These are phyloP conservation scores for Lachnellula subtilissima DNA, from an alignment of 2,329 filamentous ascomycete species.

Conservation along the genomic window DNA sequence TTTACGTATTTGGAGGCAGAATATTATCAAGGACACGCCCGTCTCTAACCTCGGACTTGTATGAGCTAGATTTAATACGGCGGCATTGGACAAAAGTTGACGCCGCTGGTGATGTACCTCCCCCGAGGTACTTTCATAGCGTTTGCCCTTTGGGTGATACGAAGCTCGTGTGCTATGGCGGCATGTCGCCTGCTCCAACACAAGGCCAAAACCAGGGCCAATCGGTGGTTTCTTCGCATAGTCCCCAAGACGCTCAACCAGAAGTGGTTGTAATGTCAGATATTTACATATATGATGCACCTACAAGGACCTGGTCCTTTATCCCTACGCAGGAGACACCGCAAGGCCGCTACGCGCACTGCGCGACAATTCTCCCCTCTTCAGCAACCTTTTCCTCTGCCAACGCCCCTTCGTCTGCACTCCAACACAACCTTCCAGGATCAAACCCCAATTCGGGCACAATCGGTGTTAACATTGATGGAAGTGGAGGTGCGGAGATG, in stretches of 20 bases:
- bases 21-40: constrained; percentile 80
- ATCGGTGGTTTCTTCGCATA: constrained; percentile 39
- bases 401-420: constrained; percentile 75
- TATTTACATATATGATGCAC: constrained; percentile 90
- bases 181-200: constrained; percentile 76
- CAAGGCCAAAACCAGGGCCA: constrained; percentile 41
- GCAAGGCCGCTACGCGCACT: constrained; percentile 94
- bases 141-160: constrained; percentile 90
- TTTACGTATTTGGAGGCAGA: constrained; percentile 93
- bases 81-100: constrained; percentile 93
- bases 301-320: constrained; percentile 77
- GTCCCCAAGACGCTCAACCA: constrained; percentile 59
- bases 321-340: constrained; percentile 76
- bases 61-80: constrained; percentile 85
- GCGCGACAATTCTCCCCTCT: constrained; percentile 86
- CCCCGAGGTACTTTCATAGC: constrained; percentile 94
- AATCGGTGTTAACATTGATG: constrained; percentile 84
- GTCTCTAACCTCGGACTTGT: constrained; percentile 80
- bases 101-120: constrained; percentile 76
- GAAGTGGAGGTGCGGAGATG: constrained; percentile 92
- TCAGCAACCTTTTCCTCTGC: constrained; percentile 81
- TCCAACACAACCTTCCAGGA: constrained; percentile 82
- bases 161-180: constrained; percentile 95
- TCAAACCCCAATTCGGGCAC: constrained; percentile 82
- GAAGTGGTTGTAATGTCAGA: constrained; percentile 98